Base-by-base conservation (phyloP, 805 yeast genomes). In the Torulaspora maleeae region DNA sequence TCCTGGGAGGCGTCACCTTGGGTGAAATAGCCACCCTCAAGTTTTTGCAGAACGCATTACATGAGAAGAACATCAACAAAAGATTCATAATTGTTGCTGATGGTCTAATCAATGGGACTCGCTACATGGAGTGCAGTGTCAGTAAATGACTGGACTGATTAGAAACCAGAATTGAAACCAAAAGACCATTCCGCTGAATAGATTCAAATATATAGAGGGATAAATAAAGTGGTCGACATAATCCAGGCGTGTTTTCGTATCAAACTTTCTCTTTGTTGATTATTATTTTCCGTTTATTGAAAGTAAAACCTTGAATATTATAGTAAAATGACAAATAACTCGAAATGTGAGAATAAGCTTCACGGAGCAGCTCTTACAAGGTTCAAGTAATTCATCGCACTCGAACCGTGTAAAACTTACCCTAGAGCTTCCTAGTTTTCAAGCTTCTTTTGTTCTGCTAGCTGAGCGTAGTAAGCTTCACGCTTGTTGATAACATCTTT, bases 1-100 rank as follows among this genome's bases (percentile, higher is more conserved):
- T 83, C 50, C 58, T 90, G 33, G 98, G 98, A 11, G 98, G 99
- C 0, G 69, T 90, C 6, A 87, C 97, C 0, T 74, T 86, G 59
- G 80, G 93, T 7, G 99, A 91, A 63, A 70, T 90, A 13, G 78
- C 91, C 3, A 80, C 89, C 3, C 66, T 91, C 38, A 71, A 82
- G 55, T 75, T 72, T 43, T 70, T 86, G n/a, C 79, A 85, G 45
- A 66, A 69, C 38, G 70, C 70, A 19, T 49, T 70, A 28, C 61
- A 67, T 7, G 53, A 56, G 22, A 67, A 66, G 42, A 68, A 64
- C 30, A 54, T 64, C 12, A 48, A 60, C 41, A 73, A 67, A 55
- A 62, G 70, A 28, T 60, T 79, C 34, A 53, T 77, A 5, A 64
- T 79, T 2, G 59, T 77, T 2, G 67, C 79, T 2, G 80, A 79